Percentiles rank a stretch among this genome's conserved stretches.
Evolutionary conservation across 108 stramenopile species (phyloP).

Genomic region (Nitzschia sp.): DNA sequence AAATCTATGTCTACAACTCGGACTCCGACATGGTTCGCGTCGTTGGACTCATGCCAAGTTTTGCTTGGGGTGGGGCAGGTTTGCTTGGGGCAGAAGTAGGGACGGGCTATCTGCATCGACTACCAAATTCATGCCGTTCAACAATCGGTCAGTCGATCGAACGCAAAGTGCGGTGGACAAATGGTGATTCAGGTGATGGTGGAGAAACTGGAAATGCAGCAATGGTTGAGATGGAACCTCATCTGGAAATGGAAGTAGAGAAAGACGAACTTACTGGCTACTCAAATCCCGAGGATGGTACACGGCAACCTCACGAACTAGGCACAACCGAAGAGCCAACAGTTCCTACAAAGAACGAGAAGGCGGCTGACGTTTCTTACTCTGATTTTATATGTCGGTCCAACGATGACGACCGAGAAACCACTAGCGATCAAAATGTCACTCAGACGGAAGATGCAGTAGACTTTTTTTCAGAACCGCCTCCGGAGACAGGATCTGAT

Average conservation of each 20-base stretch:
- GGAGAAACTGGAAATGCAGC: neutral
- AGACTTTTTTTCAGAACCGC: neutral
- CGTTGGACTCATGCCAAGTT: constrained; percentile 85
- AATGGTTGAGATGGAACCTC: constrained; percentile 51
- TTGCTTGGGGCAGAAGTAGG: constrained; percentile 93
- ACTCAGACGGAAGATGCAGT: neutral
- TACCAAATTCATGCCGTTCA: constrained; percentile 65
- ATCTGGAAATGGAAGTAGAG: constrained; percentile 80
- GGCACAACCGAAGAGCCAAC: neutral
- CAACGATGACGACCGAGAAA: neutral
- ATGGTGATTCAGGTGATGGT: constrained; percentile 10
- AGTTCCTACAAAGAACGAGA: no score
- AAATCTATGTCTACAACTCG: constrained; percentile 93
- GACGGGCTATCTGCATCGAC: constrained; percentile 89
- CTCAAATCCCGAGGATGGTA: neutral
- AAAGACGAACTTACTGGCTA: constrained; percentile 5
- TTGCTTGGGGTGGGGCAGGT: constrained; percentile 87
- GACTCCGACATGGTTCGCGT: constrained; percentile 89
- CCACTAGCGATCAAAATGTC: neutral
- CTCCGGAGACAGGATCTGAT: neutral
- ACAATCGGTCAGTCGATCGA: constrained; percentile 71
- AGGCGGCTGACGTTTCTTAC: no score
- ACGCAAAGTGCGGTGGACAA: constrained; percentile 54
- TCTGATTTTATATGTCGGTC: neutral
- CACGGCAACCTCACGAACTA: constrained; percentile 31